phyloP scores from a whole-genome alignment of 352 stramenopile genomes.

The Globisporangium canariense region DNA sequence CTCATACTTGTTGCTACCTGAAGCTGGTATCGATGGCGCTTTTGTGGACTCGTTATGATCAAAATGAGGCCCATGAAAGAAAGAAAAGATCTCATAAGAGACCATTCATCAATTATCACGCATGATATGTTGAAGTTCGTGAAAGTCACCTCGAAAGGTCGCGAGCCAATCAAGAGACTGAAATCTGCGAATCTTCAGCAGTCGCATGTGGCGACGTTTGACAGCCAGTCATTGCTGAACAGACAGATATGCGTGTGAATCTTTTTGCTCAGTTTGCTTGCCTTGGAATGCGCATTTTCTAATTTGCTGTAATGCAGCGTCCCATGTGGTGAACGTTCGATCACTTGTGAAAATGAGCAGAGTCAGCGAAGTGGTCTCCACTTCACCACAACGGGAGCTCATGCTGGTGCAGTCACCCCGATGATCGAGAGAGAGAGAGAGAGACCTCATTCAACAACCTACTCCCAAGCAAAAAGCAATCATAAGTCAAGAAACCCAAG shows the following conservation, averaged over 20 bases:
- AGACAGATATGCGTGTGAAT: constrained; percentile 4
- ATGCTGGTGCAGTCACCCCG: too few relatives aligned
- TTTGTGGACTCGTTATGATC: too few relatives aligned
- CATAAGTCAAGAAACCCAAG: background rate
- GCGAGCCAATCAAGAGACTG: constrained; percentile 25
- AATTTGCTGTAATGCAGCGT: too few relatives aligned
- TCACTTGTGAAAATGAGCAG: too few relatives aligned
- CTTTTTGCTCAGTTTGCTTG: background rate
- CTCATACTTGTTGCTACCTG: background rate
- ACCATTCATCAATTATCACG: background rate
- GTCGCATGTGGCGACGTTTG: background rate
- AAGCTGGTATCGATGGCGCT: background rate
- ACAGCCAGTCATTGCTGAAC: constrained; percentile 16
- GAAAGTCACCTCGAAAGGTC: constrained; percentile 7
- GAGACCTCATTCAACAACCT: background rate
- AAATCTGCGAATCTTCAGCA: constrained; percentile 19
- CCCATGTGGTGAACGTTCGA: too few relatives aligned
- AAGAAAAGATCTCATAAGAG: background rate
- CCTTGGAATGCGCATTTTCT: background rate
- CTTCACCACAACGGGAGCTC: too few relatives aligned
- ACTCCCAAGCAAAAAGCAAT: background rate
- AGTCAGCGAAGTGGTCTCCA: too few relatives aligned
- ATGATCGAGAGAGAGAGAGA: too few relatives aligned
- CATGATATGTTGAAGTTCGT: background rate
- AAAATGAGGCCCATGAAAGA: background rate